A percentile compares a stretch with the other conserved stretches of the same genome.
Evolutionary conservation across 2,329 filamentous ascomycete genomes (phyloP).

Genomic region (Neoscytalidium dimidiatum): DNA sequence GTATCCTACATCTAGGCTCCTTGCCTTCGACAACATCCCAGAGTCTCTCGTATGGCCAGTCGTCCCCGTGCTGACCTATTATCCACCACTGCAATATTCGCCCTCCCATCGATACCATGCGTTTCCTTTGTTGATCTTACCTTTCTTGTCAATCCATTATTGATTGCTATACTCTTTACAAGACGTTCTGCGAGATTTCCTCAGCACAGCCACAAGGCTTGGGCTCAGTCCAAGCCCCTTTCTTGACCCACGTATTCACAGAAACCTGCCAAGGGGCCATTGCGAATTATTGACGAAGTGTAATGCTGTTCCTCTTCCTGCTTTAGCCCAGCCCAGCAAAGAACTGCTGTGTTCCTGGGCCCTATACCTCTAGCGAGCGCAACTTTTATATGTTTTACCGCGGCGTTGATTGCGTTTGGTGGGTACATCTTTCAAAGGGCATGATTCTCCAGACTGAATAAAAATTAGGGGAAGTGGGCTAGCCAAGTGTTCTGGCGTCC

Average conservation of each 20-base stretch:
- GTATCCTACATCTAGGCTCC: constrained; percentile 80
- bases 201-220: background rate
- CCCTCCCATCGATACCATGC: background rate
- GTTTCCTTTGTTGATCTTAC: constrained; percentile 6
- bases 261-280: background rate
- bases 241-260: background rate
- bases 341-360: background rate
- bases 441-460: background rate
- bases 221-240: background rate
- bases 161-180: background rate
- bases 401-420: background rate
- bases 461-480: background rate
- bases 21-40: background rate
- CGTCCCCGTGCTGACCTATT: background rate
- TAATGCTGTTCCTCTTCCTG: background rate
- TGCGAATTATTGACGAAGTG: background rate
- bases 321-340: background rate
- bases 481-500: background rate
- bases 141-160: background rate
- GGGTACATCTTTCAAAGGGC: background rate
- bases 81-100: constrained; percentile 1
- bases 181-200: background rate
- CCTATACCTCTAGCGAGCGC: background rate
- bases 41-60: constrained; percentile 4
- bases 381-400: background rate